A percentile compares a stretch with the other conserved stretches of the same genome.
phyloP scores from a whole-genome alignment of 441 rosid genomes.

The Croton laevigatus region DNA sequence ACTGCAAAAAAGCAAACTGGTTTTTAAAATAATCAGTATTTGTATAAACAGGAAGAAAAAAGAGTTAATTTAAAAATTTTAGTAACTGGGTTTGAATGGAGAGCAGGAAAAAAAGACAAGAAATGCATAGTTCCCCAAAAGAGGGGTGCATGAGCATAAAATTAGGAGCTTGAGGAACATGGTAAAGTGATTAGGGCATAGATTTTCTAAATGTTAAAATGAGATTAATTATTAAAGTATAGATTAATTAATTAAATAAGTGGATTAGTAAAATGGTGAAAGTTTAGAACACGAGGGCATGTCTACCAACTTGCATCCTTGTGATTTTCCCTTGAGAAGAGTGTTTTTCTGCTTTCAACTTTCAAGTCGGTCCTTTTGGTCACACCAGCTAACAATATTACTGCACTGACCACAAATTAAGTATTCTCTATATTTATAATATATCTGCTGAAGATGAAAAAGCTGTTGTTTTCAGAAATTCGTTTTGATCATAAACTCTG shows the following conservation, averaged over 20 bases:
- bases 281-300: conserved; percentile 29
- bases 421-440: not conserved
- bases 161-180: conserved; percentile 34
- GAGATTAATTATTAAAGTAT: not conserved
- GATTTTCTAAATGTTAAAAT: conserved; percentile 26
- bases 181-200: conserved; percentile 31
- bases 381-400: not conserved
- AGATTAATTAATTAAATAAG: not conserved
- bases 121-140: conserved; percentile 29
- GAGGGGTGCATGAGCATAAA: conserved; percentile 26
- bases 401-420: not conserved
- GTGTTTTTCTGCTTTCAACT: conserved; percentile 10
- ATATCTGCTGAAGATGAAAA: not conserved
- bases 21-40: too few species aligned
- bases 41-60: too few species aligned
- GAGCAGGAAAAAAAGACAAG: not conserved
- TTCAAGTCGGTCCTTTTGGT: conserved; percentile 5
- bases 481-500: not conserved
- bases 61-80: too few species aligned
- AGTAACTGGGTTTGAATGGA: not conserved
- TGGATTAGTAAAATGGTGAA: not conserved
- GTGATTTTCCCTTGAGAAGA: conserved; percentile 24
- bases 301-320: conserved; percentile 21
- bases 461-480: not conserved
- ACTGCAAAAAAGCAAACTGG: too few species aligned